Percentiles rank a stretch among this genome's conserved stretches.
Evolutionary conservation across 257 asterid genomes (phyloP).

Genomic region (Ilex aquifolium): DNA sequence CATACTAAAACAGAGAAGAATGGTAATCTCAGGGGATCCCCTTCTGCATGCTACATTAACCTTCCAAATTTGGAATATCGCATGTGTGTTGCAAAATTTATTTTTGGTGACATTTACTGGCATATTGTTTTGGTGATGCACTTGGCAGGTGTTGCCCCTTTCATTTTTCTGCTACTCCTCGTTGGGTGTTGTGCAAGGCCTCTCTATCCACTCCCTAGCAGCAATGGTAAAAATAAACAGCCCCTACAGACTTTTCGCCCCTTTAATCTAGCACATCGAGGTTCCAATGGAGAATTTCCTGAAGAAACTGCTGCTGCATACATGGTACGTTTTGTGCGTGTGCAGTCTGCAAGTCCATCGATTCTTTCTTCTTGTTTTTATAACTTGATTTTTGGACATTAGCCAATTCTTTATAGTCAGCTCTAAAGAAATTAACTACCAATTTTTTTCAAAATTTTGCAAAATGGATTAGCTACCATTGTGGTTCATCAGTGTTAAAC

Average conservation of each 20-base stretch:
- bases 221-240: constrained; percentile 64
- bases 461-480: no score
- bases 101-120: not conserved
- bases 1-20: no score
- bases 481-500: no score
- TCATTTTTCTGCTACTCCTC: constrained; percentile 52
- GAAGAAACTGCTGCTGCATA: constrained; percentile 90
- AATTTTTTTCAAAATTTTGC: no score
- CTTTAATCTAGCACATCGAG: constrained; percentile 92
- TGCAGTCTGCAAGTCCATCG: no score
- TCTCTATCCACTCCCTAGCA: constrained; percentile 86
- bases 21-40: not conserved
- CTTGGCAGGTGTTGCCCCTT: constrained; percentile 54
- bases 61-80: not conserved
- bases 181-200: constrained; percentile 72
- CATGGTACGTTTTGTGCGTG: constrained; percentile 34
- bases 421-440: no score
- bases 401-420: no score
- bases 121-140: constrained; percentile 1
- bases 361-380: no score
- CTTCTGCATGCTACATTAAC: not conserved
- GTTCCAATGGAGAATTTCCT: constrained; percentile 95
- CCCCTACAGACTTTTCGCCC: constrained; percentile 89
- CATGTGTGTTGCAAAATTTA: not conserved
- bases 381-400: no score